Percentiles rank a stretch among this genome's conserved stretches.
These are phyloP conservation scores for Gossypium trilobum DNA, from an alignment of 441 rosid genomes.

Conservation along the genomic window DNA sequence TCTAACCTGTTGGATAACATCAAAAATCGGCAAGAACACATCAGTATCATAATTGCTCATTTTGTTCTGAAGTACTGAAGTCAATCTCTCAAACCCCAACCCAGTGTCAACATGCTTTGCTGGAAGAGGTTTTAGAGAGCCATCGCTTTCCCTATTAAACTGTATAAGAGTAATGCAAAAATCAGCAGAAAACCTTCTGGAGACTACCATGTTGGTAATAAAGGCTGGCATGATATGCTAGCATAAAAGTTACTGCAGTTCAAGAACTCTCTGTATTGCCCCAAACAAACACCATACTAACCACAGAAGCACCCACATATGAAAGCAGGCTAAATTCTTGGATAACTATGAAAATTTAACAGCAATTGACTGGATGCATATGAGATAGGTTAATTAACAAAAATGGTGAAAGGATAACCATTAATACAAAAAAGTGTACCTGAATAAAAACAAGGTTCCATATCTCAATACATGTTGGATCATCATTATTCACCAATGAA, in stretches of 20 bases:
- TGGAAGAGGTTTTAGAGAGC: constrained; percentile 74
- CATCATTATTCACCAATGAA: constrained; percentile 77
- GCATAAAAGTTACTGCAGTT: not conserved
- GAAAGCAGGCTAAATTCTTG: not conserved
- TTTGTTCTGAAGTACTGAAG: constrained; percentile 80
- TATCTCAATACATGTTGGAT: constrained; percentile 96
- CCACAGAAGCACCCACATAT: not conserved
- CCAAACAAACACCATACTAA: not conserved
- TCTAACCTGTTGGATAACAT: constrained; percentile 73
- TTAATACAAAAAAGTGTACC: constrained; percentile 32
- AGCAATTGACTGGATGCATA: not conserved
- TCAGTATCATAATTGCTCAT: constrained; percentile 99
- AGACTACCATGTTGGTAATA: not conserved
- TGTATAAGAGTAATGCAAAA: constrained; percentile 22
- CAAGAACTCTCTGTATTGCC: not conserved
- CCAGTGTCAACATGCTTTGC: constrained; percentile 99
- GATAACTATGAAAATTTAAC: not conserved
- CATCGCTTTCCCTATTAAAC: constrained; percentile 91
- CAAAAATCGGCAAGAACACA: constrained; percentile 84
- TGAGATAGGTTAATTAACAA: not conserved
- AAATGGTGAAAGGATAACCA: not conserved
- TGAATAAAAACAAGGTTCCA: constrained; percentile 99
- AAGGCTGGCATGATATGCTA: not conserved
- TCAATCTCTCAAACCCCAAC: constrained; percentile 90
- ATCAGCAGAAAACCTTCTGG: not conserved